A percentile compares a stretch with the other conserved stretches of the same genome.
These are phyloP conservation scores for Carex arenaria DNA, from an alignment of 202 grass and related monocot species.

Conservation along the genomic window DNA sequence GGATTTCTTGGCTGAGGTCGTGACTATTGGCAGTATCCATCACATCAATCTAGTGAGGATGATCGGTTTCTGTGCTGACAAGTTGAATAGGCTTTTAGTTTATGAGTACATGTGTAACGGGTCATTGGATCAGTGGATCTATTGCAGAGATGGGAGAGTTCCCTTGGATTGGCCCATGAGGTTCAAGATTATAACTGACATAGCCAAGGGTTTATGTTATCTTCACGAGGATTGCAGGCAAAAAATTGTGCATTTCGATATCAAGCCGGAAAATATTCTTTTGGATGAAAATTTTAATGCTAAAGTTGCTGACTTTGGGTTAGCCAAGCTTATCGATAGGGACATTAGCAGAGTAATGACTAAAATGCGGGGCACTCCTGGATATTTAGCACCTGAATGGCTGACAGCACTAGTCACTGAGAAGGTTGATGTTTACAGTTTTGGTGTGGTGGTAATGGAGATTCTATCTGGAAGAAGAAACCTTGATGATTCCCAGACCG, in stretches of 20 bases:
- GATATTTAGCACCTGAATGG: conserved; percentile 51
- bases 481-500: conserved; percentile 10
- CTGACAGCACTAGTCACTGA: conserved; percentile 31
- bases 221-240: conserved; percentile 42
- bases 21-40: conserved; percentile 43
- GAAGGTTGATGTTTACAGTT: conserved; percentile 23
- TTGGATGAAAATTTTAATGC: conserved; percentile 33
- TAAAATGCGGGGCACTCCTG: conserved; percentile 31
- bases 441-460: conserved; percentile 39
- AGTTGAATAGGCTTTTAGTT: neutral
- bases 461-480: conserved; percentile 36
- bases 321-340: conserved; percentile 43
- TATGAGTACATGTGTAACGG: conserved; percentile 35
- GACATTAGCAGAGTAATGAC: conserved; percentile 38
- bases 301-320: conserved; percentile 47
- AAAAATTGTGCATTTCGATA: conserved; percentile 50
- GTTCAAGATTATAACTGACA: conserved; percentile 37
- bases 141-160: neutral
- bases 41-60: conserved; percentile 23
- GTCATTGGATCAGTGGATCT: conserved; percentile 33
- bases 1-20: conserved; percentile 46
- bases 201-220: conserved; percentile 41
- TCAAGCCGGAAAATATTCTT: conserved; percentile 50
- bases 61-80: conserved; percentile 12
- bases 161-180: conserved; percentile 35